Evolutionary conservation across 1,284 basidiomycete genomes (phyloP).

Genomic region (Cutaneotrichosporon sp.): DNA sequence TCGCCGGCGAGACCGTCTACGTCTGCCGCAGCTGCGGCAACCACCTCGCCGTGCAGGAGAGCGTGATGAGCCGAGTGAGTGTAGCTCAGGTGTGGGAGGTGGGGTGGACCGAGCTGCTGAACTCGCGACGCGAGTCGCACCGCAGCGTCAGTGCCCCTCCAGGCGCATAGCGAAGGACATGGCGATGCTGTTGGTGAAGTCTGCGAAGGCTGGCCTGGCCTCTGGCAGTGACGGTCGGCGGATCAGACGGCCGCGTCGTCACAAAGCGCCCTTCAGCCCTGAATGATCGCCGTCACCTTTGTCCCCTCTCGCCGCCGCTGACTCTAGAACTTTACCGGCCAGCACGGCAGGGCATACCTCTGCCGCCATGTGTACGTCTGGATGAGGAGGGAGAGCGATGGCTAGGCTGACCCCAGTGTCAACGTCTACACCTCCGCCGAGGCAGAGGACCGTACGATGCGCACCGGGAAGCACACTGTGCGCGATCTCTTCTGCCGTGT

Average conservation of each 20-base stretch:
- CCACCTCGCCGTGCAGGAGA: slow-evolving; percentile 88
- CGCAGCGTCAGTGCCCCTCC: no score
- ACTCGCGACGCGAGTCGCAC: no score
- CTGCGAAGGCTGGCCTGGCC: no score
- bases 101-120: no score
- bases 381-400: not conserved
- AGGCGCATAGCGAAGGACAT: no score
- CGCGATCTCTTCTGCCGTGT: slow-evolving; percentile 92
- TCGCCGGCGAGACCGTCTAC: slow-evolving; percentile 84
- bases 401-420: slow-evolving; percentile 65
- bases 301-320: no score
- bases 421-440: slow-evolving; percentile 80
- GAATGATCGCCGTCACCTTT: no score
- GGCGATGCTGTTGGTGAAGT: no score
- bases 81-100: no score
- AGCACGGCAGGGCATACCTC: slow-evolving; percentile 92
- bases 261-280: no score
- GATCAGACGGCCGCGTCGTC: no score
- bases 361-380: slow-evolving; percentile 86
- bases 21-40: slow-evolving; percentile 89
- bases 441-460: slow-evolving; percentile 90
- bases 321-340: slow-evolving; percentile 67
- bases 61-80: slow-evolving; percentile 84
- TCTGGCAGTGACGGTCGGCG: no score
- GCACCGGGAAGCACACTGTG: slow-evolving; percentile 93